Base-by-base conservation (phyloP, 2,329 filamentous ascomycete species). In the Ophiostoma angusticollis region DNA sequence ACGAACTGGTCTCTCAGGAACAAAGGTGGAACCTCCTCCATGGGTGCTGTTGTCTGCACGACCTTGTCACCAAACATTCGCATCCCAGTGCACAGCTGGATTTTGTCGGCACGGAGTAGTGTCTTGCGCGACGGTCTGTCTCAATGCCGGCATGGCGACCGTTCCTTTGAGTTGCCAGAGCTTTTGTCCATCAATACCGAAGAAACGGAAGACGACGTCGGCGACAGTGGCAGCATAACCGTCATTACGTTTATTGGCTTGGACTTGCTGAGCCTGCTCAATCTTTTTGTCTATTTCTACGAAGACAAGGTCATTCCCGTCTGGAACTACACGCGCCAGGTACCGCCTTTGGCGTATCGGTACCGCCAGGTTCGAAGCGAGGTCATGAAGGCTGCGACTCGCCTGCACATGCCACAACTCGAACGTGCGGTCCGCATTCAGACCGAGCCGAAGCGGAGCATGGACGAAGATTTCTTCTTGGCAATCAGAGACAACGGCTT, bases 351-450 rank as follows among this genome's bases (percentile, higher is more conserved):
- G 54, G 79, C 83, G 0, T 70, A 73, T 49, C 71, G 82, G 29
- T 93, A 85, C 55, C 80, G 86, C 18, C 78, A 87, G 51, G 70
- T 93, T 14, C 78, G 89, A 16, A 70, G 67, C 1, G 89, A 96
- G 53, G 63, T 96, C n/a, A 91, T 94, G 79, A 89, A 78, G 47
- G 50, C 35, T 12, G 48, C 44, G 13, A 73, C 73, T 1, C 71
- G 72, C 40, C 66, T 96, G 1, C 74, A 80, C 12, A 68, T 96
- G 56, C 57, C 61, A 13, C 74, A 71, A 23, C 64, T 96, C 4
- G 87, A 95, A 58, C 70, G 77, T 30, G 80, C 84, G 14, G 82
- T 82, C 0, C 77, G 85, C 34, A 63, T 84, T 25, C 86, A 93
- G 70, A 72, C 71, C 5, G 65, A 70, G 25, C 73, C 83, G 0